Evolutionary conservation across 1,284 basidiomycete genomes (phyloP).

Genomic region (Tilletia setariae): DNA sequence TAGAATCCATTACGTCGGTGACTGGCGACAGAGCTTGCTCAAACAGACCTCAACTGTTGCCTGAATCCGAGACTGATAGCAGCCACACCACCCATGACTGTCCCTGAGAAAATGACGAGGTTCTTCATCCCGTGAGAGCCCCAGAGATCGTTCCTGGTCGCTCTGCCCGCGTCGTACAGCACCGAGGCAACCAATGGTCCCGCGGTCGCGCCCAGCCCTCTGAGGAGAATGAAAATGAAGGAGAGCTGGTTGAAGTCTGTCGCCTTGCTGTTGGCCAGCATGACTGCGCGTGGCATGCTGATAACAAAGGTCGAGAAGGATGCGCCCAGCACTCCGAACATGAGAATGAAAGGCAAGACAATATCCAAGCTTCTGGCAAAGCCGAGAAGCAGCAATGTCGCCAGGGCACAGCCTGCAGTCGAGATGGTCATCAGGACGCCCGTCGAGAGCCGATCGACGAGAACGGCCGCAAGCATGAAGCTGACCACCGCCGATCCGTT

Average conservation of each 20-base stretch:
- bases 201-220: conserved; percentile 33
- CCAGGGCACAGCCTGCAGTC: conserved; percentile 27
- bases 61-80: background rate
- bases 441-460: conserved; percentile 33
- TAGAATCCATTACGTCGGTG: too few species aligned
- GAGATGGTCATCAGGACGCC: conserved; percentile 35
- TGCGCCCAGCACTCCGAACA: conserved; percentile 31
- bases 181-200: conserved; percentile 33
- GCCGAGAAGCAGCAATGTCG: conserved; percentile 35
- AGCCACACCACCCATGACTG: background rate
- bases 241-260: conserved; percentile 22
- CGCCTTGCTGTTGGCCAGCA: background rate
- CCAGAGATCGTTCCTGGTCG: conserved; percentile 25
- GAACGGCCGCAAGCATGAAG: conserved; percentile 30
- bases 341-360: conserved; percentile 34
- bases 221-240: conserved; percentile 25
- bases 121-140: background rate
- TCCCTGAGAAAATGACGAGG: background rate
- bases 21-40: too few species aligned
- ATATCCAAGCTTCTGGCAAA: conserved; percentile 35
- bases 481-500: conserved; percentile 38
- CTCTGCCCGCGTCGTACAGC: conserved; percentile 20
- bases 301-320: conserved; percentile 13
- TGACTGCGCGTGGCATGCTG: background rate
- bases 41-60: background rate